These are phyloP conservation scores for Penicillium polonicum DNA, from an alignment of 2,329 filamentous ascomycete genomes.

Conservation along the genomic window DNA sequence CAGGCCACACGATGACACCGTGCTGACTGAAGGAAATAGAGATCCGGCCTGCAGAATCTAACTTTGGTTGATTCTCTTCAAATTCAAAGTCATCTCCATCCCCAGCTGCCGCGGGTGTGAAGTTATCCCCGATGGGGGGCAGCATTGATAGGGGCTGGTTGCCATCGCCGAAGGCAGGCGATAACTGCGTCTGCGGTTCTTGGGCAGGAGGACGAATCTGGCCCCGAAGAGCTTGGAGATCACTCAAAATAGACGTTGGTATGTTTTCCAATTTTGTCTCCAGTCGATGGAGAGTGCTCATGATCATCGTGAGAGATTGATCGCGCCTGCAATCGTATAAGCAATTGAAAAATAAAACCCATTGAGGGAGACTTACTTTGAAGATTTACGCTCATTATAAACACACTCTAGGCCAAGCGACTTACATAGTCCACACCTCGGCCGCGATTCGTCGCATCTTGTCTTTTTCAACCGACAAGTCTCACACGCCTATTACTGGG, in stretches of 20 bases:
- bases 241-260: conserved; percentile 34
- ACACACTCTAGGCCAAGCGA: conserved; percentile 50
- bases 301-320: conserved; percentile 55
- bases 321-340: conserved; percentile 44
- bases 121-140: conserved; percentile 18
- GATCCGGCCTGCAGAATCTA: conserved; percentile 36
- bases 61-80: conserved; percentile 27
- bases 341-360: neutral
- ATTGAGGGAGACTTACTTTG: conserved; percentile 42
- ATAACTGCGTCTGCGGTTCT: conserved; percentile 16
- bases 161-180: conserved; percentile 14
- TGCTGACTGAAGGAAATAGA: conserved; percentile 54
- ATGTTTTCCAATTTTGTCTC: conserved; percentile 54
- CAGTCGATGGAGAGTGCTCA: conserved; percentile 54
- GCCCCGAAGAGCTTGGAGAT: conserved; percentile 35
- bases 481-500: conserved; percentile 50
- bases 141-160: conserved; percentile 12
- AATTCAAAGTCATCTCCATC: conserved; percentile 33
- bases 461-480: conserved; percentile 55
- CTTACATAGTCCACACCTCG: conserved; percentile 53
- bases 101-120: conserved; percentile 30
- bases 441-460: conserved; percentile 55
- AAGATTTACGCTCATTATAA: conserved; percentile 54
- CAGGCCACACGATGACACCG: conserved; percentile 51
- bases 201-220: conserved; percentile 23